Evolutionary conservation across 805 yeast species (phyloP).

Genomic region (Candida incommunis): DNA sequence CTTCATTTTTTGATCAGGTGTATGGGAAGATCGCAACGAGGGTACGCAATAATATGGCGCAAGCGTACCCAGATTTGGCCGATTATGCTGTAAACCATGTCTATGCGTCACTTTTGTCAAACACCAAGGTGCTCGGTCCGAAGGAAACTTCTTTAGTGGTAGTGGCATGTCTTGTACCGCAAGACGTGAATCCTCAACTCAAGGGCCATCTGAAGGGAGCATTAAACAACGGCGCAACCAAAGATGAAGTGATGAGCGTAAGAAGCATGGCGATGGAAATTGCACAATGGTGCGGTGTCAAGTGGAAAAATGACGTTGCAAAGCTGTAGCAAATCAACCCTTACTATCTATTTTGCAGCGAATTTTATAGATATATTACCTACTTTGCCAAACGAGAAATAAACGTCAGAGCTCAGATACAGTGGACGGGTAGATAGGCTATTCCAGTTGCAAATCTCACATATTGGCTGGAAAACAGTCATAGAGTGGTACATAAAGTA

Average conservation of each 20-base stretch:
- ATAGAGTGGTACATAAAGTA: too few relatives aligned
- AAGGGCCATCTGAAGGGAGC: slow-evolving; percentile 89
- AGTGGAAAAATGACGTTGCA: slow-evolving; percentile 45
- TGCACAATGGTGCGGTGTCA: slow-evolving; percentile 60
- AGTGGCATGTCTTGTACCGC: slow-evolving; percentile 73
- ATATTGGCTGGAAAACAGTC: too few relatives aligned
- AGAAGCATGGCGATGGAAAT: slow-evolving; percentile 50
- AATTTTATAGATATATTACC: background rate
- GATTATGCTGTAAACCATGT: slow-evolving; percentile 55
- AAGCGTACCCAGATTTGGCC: slow-evolving; percentile 81
- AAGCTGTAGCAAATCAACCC: slow-evolving; percentile 20
- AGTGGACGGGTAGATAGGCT: too few relatives aligned
- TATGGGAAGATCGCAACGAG: slow-evolving; percentile 64
- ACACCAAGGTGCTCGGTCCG: slow-evolving; percentile 43
- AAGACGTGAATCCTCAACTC: slow-evolving; percentile 84
- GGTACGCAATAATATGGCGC: slow-evolving; percentile 49
- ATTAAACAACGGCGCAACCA: slow-evolving; percentile 56
- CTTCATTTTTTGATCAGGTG: slow-evolving; percentile 53
- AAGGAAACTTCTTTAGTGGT: slow-evolving; percentile 66
- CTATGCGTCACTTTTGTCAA: slow-evolving; percentile 67
- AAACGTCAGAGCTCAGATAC: too few relatives aligned
- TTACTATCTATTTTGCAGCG: background rate
- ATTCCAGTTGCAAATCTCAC: too few relatives aligned
- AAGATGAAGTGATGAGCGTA: slow-evolving; percentile 45
- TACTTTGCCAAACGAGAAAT: too few relatives aligned